phyloP scores from a whole-genome alignment of 345 rosid species.

The Aquilaria sinensis region DNA sequence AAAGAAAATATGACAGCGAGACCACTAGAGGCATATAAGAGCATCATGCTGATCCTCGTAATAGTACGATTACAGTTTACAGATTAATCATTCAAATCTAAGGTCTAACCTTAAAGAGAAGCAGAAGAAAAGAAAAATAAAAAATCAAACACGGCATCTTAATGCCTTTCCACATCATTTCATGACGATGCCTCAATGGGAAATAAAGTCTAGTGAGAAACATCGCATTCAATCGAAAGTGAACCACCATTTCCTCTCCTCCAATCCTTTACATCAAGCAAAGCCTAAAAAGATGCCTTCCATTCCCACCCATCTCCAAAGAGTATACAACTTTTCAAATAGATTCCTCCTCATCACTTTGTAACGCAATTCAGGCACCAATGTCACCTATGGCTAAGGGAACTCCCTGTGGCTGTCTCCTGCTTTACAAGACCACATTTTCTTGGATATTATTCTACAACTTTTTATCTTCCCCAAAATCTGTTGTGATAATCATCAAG shows the following conservation, averaged over 20 bases:
- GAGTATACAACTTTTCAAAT: constrained; percentile 30
- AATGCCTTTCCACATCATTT: no score
- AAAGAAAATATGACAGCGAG: no score
- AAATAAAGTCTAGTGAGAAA: constrained; percentile 5
- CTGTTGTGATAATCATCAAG: constrained; percentile 29
- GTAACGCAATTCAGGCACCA: constrained; percentile 24
- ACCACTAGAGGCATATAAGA: no score
- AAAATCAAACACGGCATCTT: no score
- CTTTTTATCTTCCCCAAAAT: constrained; percentile 44
- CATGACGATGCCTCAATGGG: no score
- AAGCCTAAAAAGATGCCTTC: constrained; percentile 18
- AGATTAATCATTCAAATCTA: no score
- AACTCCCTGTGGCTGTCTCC: constrained; percentile 33
- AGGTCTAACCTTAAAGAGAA: no score
- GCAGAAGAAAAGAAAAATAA: no score
- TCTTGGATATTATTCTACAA: constrained; percentile 46
- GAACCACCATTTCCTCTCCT: no score
- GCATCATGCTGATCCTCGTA: no score
- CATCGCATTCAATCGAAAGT: not conserved
- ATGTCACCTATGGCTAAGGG: constrained; percentile 22
- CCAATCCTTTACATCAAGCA: no score
- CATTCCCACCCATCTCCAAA: constrained; percentile 10
- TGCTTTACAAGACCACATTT: constrained; percentile 28
- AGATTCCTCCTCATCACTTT: constrained; percentile 40
- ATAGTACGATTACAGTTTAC: no score